phyloP scores from a whole-genome alignment of 352 stramenopile genomes.

The Saprolegnia parasitica region DNA sequence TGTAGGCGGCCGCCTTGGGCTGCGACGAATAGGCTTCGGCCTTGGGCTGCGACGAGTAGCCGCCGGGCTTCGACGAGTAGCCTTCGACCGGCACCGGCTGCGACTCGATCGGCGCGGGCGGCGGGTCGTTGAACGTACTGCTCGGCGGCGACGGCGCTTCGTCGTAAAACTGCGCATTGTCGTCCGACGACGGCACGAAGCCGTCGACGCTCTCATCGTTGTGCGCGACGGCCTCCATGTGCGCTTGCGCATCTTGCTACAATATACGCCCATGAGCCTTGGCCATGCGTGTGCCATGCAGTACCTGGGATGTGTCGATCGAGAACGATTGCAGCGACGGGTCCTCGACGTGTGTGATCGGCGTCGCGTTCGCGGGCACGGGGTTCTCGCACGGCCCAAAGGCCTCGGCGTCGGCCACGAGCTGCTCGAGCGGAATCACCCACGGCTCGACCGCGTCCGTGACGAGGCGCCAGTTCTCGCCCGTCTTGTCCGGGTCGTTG shows the following conservation, averaged over 20 bases:
- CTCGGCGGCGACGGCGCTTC: slow-evolving; percentile 10
- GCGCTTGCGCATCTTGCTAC: slow-evolving; percentile 8
- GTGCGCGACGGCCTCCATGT: background rate
- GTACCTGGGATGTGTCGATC: slow-evolving; percentile 58
- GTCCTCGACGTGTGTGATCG: slow-evolving; percentile 15
- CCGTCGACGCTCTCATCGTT: slow-evolving; percentile 4
- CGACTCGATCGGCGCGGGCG: background rate
- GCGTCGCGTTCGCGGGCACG: slow-evolving; percentile 39
- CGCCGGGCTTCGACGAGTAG: background rate
- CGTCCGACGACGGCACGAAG: slow-evolving; percentile 6
- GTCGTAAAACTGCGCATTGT: slow-evolving; percentile 19
- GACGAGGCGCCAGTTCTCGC: slow-evolving; percentile 65
- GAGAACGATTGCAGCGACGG: slow-evolving; percentile 52
- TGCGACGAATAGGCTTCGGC: background rate
- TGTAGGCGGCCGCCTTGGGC: background rate
- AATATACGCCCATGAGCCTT: background rate
- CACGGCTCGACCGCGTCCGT: slow-evolving; percentile 48
- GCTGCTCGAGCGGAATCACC: slow-evolving; percentile 45
- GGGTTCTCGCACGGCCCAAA: slow-evolving; percentile 54
- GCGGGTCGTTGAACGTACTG: background rate
- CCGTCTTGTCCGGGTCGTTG: slow-evolving; percentile 82
- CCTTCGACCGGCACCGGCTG: background rate
- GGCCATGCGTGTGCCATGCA: background rate
- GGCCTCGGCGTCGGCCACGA: slow-evolving; percentile 35
- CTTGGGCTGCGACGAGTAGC: background rate